Base-by-base conservation (phyloP, 768 basidiomycete species). In the Clitopilus hobsonii region DNA sequence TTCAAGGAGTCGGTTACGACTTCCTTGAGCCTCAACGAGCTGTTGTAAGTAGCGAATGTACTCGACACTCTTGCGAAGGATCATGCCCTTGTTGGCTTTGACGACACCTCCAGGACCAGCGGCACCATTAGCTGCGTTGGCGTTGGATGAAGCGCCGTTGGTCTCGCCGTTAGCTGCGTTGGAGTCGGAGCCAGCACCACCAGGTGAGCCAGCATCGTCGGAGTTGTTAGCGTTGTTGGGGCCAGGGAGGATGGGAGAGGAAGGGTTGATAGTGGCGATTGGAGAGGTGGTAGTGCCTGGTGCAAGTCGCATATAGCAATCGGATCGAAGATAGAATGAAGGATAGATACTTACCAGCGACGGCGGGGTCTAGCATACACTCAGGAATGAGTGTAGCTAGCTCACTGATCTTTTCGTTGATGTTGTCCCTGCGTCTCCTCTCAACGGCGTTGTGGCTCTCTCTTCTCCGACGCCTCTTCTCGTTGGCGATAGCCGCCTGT, bases 1-100 rank as follows among this genome's bases (percentile, higher is more conserved):
- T 67, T 94, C 91, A 49, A 94, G 75, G 62, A 91, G 89, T 36
- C 88, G 74, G 66, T 91, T 92, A 8, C 91, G 76, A 38, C 80
- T 80, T 3, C 89, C 88, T 62, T 93, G 91, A 0, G 84, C 86
- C 2, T 80, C 82, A 8, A 94, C 91, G 52, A 94, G 84, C 60
- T 93, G 91, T 65, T 94, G 91, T 10, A 94, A 81, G 68, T 91
- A 93, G 54, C 90, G 81, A 26, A 88, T 86, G 62, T 88, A 86
- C 63, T 88, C 86, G 1, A 89, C 86, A 54, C 84, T 86, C 79
- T 91, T 96, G 61, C 90, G 69, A 45, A 96, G 70, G 38, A 96
- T 94, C 85, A 95, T 91, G 28, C 94, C 93, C 77, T 96, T 96
- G 73, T 96, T 95, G 24, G 93, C 93, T 66, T 95, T 95, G 52